Base-by-base conservation (phyloP, 805 yeast genomes). In the Lipomyces yamadae region DNA sequence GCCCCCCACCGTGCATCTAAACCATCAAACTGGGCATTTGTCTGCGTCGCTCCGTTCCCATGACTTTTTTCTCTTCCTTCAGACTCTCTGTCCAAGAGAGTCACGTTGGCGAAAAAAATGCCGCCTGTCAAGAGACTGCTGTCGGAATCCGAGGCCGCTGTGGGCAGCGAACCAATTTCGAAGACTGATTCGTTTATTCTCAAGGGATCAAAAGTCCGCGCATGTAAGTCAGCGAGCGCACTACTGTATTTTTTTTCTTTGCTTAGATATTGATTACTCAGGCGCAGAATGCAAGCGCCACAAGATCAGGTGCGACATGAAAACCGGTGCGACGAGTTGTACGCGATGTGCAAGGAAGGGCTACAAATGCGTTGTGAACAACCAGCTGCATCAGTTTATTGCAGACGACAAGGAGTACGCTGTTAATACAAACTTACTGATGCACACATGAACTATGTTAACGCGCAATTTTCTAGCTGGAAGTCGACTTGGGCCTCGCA, bases 221-320 rank as follows among this genome's bases (percentile, higher is more conserved):
- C 48, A 24, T 42, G 48, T 42, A n/a, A 42, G 48, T 42, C 8
- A 42, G 8, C 18, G 8, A 42, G 15, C 6, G 24, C n/a, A 7
- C 8, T 11, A 7, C 8, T 42, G n/a, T 4, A 24, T 2, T 42
- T 42, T 7, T 13, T 3, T 4, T 4, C 15, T 11, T 37, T 1
- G 13, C 13, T 4, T 37, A 37, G n/a, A 15, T 42, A 11, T 42
- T 42, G 18, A 10, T 42, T 15, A n/a, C 33, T 8, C 10, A 54
- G 56, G 56, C 56, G 13, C 37, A 6, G 56, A 54, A 34, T 54
- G 56, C 56, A 54, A 54, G 18, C 34, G 37, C n/a, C 56, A 54
- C 42, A 54, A 54, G 56, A 5, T 54, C 56, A 54, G 18, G 56
- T 54, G 56, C 56, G 56, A 54, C 10, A 54, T n/a, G 10, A 32